A percentile compares a stretch with the other conserved stretches of the same genome.
phyloP scores from a whole-genome alignment of 2,329 filamentous ascomycete species.

The Phaeophleospora eucalypticola region DNA sequence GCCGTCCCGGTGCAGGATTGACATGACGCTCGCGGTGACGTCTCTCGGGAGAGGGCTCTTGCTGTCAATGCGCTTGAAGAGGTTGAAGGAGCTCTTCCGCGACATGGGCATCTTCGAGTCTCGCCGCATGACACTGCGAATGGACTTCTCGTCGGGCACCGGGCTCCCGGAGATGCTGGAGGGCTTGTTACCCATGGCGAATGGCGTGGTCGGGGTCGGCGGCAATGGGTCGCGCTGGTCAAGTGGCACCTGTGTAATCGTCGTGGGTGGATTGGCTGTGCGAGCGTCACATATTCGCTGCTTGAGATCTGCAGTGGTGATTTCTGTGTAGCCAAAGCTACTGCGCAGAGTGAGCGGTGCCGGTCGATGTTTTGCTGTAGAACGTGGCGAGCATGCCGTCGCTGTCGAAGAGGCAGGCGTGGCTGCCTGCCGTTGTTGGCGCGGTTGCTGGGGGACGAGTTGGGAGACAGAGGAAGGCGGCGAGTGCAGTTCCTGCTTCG shows the following conservation, averaged over 20 bases:
- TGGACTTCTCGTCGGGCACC: slow-evolving; percentile 22
- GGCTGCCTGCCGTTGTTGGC: slow-evolving; percentile 7
- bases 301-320: slow-evolving; percentile 21
- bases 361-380: slow-evolving; percentile 18
- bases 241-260: slow-evolving; percentile 20
- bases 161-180: slow-evolving; percentile 19
- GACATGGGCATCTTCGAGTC: slow-evolving; percentile 20
- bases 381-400: slow-evolving; percentile 26
- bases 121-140: slow-evolving; percentile 20
- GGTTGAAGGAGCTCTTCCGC: slow-evolving; percentile 30
- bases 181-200: slow-evolving; percentile 30
- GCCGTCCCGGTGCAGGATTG: slow-evolving; percentile 16
- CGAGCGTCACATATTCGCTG: slow-evolving; percentile 23
- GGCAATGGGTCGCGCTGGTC: slow-evolving; percentile 21
- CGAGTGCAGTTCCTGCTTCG: not conserved
- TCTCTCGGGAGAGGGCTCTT: slow-evolving; percentile 23
- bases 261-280: slow-evolving; percentile 8
- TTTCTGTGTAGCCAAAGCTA: slow-evolving; percentile 26
- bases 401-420: slow-evolving; percentile 7
- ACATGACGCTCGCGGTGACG: slow-evolving; percentile 24
- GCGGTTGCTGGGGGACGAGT: not conserved
- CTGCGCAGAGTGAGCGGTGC: slow-evolving; percentile 19
- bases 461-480: not conserved
- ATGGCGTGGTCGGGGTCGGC: slow-evolving; percentile 18
- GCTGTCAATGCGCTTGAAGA: slow-evolving; percentile 31